Evolutionary conservation across 2,329 filamentous ascomycete species (phyloP), one percentile per base, ranked within the genome.

Genomic region (Exophiala phaeomuriformis): DNA sequence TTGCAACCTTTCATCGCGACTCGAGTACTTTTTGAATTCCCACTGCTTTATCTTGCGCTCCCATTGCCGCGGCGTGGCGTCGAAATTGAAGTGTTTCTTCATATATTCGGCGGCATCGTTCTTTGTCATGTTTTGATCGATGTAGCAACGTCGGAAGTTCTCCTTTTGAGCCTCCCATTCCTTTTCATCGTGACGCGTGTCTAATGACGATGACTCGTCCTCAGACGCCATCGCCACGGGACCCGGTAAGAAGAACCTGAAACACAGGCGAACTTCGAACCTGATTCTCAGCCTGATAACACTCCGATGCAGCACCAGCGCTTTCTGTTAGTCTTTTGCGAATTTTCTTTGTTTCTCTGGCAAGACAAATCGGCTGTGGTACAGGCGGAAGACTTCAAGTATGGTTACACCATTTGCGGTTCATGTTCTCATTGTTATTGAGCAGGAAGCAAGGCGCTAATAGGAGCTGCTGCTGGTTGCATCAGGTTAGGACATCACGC

Each of bases 11-110:
- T 60, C 59, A 7, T 61, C 55, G 29, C 61, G 55, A 49, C 49
- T 55, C 4, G 56, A 55, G 32, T 63, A 63, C 51, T 63, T 63
- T 5, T 55, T 47, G 40, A 63, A 58, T 8, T 50, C 49, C 61
- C 61, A 63, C 40, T 61, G 56, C 49, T 62, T 61, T 52, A 63
- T 62, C 39, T 57, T 61, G 49, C 60, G 59, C 51, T 63, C 60
- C 61, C 61, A 63, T 47, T 63, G 61, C 19, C 61, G 58, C 3
- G 53, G 55, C 29, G 61, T 63, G 10, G 61, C 61, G 28, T 58
- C 51, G 36, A 63, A 63, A 44, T 54, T 43, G 45, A 51, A 52
- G 31, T 56, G 32, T 10, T 59, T 48, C 43, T 48, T 56, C 53
- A 63, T 59, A 32, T 49, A 50, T 51, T 59, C 39, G 2, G 53